Base-by-base conservation (phyloP, 108 stramenopile species). In the Bacterosira constricta region DNA sequence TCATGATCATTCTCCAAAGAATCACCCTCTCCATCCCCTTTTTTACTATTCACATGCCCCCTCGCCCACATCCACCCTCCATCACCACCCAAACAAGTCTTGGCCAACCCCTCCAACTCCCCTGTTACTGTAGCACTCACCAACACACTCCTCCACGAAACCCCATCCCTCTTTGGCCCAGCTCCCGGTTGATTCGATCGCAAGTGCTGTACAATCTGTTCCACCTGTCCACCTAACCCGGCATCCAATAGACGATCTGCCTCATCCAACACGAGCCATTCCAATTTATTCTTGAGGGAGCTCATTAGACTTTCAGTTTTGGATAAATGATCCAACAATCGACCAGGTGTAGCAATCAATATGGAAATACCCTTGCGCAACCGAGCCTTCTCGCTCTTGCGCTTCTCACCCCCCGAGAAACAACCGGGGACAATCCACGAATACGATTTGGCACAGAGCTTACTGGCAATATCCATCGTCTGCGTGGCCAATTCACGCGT, bases 321-420 rank as follows among this genome's bases (percentile, higher is more conserved):
- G 65, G 80, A 41, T 55, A 99, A 80, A 67, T 99, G 99, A 76
- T 99, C 99, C 58, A 98, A 67, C 23, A 98, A 62, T 15, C 99
- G 81, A 15, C 99, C 99, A 6, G 99, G 99, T 39, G 99, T 99
- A n/a, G 90, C 96, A n/a, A 98, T 95, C 10, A 99, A 47, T 1
- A 99, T 75, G 4, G 81, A 73, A 36, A 98, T 74, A 0, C 98
- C 98, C 69, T 96, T 97, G 50, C 98, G 88, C 45, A 99, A 65
- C 30, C 97, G 78, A 15, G 94, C 91, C 86, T 99, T 99, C 85
- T 99, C 98, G 23, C 84, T 80, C 54, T 97, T 97, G 6, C 96
- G 88, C 50, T 91, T 92, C 83, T 97, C 97, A 1, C 97, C 97
- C 26, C 98, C 98, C 17, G 86, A 78, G 26, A 99, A 66, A 47